A percentile compares a stretch with the other conserved stretches of the same genome.
These are phyloP conservation scores for Vigna trinervia DNA, from an alignment of 306 rosid species.

Conservation along the genomic window DNA sequence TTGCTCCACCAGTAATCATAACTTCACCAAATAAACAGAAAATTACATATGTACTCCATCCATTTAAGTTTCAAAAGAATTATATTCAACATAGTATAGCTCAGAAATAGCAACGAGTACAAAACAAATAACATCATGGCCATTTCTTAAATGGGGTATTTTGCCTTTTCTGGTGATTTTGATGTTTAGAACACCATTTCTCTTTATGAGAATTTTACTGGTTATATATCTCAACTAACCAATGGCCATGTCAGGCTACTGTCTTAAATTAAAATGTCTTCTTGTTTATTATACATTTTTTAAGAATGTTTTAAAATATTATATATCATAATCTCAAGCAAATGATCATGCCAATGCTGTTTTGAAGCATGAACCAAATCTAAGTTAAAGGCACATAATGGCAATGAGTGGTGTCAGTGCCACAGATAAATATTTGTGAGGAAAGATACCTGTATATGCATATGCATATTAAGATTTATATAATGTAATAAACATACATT, in stretches of 20 bases:
- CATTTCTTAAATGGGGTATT: too few species aligned
- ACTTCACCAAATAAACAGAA: constrained; percentile 47
- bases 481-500: too few species aligned
- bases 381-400: too few species aligned
- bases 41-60: not conserved
- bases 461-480: too few species aligned
- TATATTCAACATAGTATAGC: not conserved
- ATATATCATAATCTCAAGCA: too few species aligned
- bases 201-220: not conserved
- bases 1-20: constrained; percentile 85
- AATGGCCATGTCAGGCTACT: not conserved
- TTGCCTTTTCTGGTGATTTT: too few species aligned
- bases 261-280: not conserved
- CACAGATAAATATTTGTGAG: too few species aligned
- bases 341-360: not conserved
- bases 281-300: constrained; percentile 53
- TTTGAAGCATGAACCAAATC: not conserved
- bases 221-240: not conserved
- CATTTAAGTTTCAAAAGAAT: not conserved
- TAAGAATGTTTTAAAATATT: not conserved
- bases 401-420: too few species aligned
- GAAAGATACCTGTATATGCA: too few species aligned
- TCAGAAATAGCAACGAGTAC: not conserved
- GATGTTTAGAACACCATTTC: not conserved
- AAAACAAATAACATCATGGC: not conserved